phyloP scores from a whole-genome alignment of 2,329 filamentous ascomycete genomes.

The Colletotrichum plurivorum region DNA sequence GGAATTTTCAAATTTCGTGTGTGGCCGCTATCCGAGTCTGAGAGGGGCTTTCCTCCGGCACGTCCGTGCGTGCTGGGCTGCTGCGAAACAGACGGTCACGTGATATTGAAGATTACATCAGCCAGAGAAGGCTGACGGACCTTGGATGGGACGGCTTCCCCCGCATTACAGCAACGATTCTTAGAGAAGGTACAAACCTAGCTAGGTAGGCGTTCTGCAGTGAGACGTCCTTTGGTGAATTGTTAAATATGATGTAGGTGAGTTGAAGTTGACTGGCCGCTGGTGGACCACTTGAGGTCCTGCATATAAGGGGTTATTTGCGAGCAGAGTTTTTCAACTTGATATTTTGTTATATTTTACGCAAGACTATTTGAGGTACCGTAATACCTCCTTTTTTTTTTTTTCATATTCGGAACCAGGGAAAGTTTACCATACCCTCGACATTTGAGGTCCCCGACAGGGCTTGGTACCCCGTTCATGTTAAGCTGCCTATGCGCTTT shows the following conservation, averaged over 20 bases:
- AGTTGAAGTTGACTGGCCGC: conserved; percentile 1
- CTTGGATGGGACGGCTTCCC: too few relatives aligned
- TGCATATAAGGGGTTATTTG: too few relatives aligned
- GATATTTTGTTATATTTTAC: too few relatives aligned
- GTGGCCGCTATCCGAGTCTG: conserved; percentile 60
- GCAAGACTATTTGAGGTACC: too few relatives aligned
- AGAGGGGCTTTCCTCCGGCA: conserved; percentile 54
- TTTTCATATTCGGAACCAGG: too few relatives aligned
- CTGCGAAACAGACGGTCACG: conserved; percentile 47
- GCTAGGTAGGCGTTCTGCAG: neutral
- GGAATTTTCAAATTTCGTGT: conserved; percentile 63
- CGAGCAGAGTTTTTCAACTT: too few relatives aligned
- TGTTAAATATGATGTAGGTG: neutral
- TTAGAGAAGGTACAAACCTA: neutral
- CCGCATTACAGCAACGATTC: too few relatives aligned
- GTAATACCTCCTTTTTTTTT: too few relatives aligned
- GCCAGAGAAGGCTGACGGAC: conserved; percentile 27
- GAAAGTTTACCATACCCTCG: too few relatives aligned
- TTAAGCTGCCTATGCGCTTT: neutral
- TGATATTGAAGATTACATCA: conserved; percentile 49
- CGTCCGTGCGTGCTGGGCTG: conserved; percentile 31
- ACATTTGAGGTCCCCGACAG: neutral
- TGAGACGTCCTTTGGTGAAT: neutral
- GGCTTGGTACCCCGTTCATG: conserved; percentile 6
- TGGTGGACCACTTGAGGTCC: neutral